Base-by-base conservation (phyloP, 495 filamentous ascomycete genomes). In the Penicillium salamii region DNA sequence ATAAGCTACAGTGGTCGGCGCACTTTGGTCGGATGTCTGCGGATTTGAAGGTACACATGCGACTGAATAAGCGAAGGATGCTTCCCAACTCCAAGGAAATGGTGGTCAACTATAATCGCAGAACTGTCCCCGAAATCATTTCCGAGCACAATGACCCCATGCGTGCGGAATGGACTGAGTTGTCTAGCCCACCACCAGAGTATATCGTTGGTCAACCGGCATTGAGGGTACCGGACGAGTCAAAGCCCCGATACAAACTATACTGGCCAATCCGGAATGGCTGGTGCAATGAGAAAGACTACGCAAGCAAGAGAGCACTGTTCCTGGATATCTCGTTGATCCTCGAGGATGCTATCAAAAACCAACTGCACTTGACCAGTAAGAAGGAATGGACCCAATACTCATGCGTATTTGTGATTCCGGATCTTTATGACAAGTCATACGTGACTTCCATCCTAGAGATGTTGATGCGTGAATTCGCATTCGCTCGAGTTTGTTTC, bases 11-110 rank as follows among this genome's bases (percentile, higher is more conserved):
- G 83, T 89, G 87, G 66, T 75, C 81, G 24, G 83, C 84, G 51
- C 87, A 90, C 50, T 96, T 88, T 66, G 79, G 78, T 21, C 81
- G 84, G 45, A 88, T 92, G 89, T 86, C 80, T 43, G 81, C 82
- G 34, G 92, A 96, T 14, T 78, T 97, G 49, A 96, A 95, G 70
- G 69, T 83, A 6, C 87, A 86, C 41, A 95, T 97, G 90, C 86
- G 92, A 42, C 76, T 80, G 49, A 96, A 95, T 72, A 97, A 96
- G 74, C 84, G 87, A 43, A 85, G 91, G 54, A 89, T 96, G 13
- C 72, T 97, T 17, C 93, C 95, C 17, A 97, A 97, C 67, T 95
- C 91, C 0, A 96, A 95, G 61, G 93, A 97, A 52, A 74, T 95
- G 53, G 90, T 95, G 2, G 79, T 92, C 45, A 97, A 95, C 63